These are phyloP conservation scores for Peterozyma xylosa DNA, from an alignment of 805 yeast genomes.

Conservation along the genomic window DNA sequence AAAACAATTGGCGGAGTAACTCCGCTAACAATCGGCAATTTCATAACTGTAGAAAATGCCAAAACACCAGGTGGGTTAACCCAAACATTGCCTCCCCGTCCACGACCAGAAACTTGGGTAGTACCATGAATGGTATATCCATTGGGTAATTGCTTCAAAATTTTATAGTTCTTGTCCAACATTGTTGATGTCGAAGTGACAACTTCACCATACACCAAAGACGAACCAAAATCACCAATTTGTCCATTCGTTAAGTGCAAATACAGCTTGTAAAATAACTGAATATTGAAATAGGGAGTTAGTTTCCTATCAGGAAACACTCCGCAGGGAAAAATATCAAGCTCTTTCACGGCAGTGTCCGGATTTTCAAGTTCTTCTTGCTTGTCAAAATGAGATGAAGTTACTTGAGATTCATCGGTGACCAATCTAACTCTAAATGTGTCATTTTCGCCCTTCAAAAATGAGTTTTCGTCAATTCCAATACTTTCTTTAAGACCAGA, in stretches of 20 bases:
- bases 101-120: constrained; percentile 84
- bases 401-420: constrained; percentile 16
- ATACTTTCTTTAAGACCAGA: constrained; percentile 20
- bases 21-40: constrained; percentile 38
- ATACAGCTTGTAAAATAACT: constrained; percentile 35
- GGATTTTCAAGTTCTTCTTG: constrained; percentile 42
- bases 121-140: constrained; percentile 71
- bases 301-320: constrained; percentile 38
- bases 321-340: constrained; percentile 36
- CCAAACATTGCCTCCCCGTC: constrained; percentile 95
- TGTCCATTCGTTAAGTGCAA: constrained; percentile 1
- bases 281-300: constrained; percentile 71
- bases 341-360: constrained; percentile 45
- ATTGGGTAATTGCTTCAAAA: constrained; percentile 55
- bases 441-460: constrained; percentile 48
- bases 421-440: constrained; percentile 42
- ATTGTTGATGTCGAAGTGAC: constrained; percentile 81
- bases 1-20: constrained; percentile 63
- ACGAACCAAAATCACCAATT: constrained; percentile 46
- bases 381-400: constrained; percentile 15
- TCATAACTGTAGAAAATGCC: constrained; percentile 69
- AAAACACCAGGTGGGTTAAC: constrained; percentile 88
- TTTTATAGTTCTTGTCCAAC: constrained; percentile 61
- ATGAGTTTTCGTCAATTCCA: constrained; percentile 29
- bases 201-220: constrained; percentile 75